Conservation (phyloP, 108 stramenopile species). For the Nitzschia sp. region DNA sequence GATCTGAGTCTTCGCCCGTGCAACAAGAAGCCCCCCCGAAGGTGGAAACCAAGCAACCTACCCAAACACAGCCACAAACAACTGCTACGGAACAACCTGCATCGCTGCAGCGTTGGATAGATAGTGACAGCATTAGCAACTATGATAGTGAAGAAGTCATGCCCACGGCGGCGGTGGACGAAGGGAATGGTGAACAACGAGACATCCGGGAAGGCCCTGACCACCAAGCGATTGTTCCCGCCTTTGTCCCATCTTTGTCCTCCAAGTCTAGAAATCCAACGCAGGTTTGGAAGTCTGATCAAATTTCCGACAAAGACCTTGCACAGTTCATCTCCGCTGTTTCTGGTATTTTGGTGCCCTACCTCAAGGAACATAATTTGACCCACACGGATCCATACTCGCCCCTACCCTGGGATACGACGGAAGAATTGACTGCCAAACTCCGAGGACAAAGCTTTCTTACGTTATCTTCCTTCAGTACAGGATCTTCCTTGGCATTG, state of each 20-base stretch:
- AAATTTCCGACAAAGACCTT: slow-evolving; percentile 34
- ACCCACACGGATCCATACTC: slow-evolving; percentile 43
- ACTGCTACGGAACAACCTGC: not conserved
- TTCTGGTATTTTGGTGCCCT: slow-evolving; percentile 43
- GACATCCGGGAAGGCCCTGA: slow-evolving; percentile 69
- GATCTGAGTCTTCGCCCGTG: slow-evolving; percentile 1
- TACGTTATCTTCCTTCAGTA: slow-evolving; percentile 42
- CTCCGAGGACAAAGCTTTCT: slow-evolving; percentile 20
- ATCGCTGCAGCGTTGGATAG: slow-evolving; percentile 7
- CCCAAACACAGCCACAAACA: not conserved
- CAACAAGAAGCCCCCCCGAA: not conserved
- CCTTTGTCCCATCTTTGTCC: slow-evolving; percentile 18
- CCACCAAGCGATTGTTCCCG: slow-evolving; percentile 65
- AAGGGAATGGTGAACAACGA: slow-evolving; percentile 50
- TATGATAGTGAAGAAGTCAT: slow-evolving; percentile 13
- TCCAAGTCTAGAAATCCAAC: slow-evolving; percentile 44
- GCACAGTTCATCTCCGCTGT: slow-evolving; percentile 49
- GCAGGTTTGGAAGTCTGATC: slow-evolving; percentile 66
- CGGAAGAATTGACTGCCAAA: slow-evolving; percentile 28
- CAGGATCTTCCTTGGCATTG: slow-evolving; percentile 32
- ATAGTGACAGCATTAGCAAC: slow-evolving; percentile 5
- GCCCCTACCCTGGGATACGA: slow-evolving; percentile 37
- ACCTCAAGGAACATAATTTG: slow-evolving; percentile 37
- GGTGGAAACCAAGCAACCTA: not conserved
- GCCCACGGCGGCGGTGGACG: slow-evolving; percentile 39